Percentiles rank a stretch among this genome's conserved stretches.
Evolutionary conservation across 1,284 basidiomycete species (phyloP).

Genomic region (Sporisorium scitamineum): DNA sequence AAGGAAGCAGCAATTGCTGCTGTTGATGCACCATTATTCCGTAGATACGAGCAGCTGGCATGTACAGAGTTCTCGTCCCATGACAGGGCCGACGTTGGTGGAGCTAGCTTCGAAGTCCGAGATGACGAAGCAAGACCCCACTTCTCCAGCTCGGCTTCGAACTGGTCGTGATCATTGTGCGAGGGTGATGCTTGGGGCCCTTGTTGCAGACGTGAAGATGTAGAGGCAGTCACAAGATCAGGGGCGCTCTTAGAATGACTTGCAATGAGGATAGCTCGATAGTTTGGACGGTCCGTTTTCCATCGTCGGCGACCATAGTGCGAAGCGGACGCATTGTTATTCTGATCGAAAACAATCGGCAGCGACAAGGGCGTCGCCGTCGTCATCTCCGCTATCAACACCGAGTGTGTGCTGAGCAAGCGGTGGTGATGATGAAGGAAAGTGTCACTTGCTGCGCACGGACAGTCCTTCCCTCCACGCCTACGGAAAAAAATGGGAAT

Average conservation of each 20-base stretch:
- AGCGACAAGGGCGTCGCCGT: slow-evolving; percentile 34
- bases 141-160: slow-evolving; percentile 29
- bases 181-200: background rate
- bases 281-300: slow-evolving; percentile 38
- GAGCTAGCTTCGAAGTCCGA: slow-evolving; percentile 8
- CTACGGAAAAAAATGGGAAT: background rate
- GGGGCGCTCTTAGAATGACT: background rate
- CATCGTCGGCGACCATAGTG: slow-evolving; percentile 14
- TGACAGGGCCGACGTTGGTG: slow-evolving; percentile 32
- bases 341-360: slow-evolving; percentile 33
- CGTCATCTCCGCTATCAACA: slow-evolving; percentile 15
- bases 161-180: slow-evolving; percentile 15
- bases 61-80: slow-evolving; percentile 44
- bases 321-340: background rate
- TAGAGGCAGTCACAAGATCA: background rate
- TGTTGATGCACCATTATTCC: background rate
- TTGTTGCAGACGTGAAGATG: slow-evolving; percentile 4
- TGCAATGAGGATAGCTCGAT: slow-evolving; percentile 28
- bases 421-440: background rate
- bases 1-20: background rate
- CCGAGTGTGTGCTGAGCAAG: background rate
- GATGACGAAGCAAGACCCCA: slow-evolving; percentile 35
- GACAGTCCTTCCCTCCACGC: slow-evolving; percentile 12
- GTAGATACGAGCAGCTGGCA: slow-evolving; percentile 19
- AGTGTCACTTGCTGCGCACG: slow-evolving; percentile 20